Conservation (phyloP, 2,329 filamentous ascomycete species). For the Trichoderma koningii region DNA sequence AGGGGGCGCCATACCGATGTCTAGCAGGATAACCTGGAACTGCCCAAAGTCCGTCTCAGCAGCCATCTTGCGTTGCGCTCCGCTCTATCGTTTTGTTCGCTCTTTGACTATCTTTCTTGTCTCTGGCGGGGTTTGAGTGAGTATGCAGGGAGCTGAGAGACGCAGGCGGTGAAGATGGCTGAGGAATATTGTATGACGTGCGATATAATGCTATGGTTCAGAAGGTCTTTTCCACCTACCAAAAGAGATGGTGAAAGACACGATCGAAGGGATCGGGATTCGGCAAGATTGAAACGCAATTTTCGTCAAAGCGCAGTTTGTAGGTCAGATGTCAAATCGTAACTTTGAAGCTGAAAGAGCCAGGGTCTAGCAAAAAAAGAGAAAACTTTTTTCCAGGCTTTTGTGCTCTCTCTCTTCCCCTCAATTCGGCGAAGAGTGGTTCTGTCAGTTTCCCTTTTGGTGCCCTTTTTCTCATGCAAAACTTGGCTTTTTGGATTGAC, state of each 20-base stretch:
- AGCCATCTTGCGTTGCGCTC: conserved; percentile 6
- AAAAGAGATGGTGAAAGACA: not conserved
- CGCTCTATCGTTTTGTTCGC: not conserved
- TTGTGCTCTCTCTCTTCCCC: not conserved
- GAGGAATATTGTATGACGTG: conserved; percentile 6
- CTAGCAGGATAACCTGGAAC: conserved; percentile 41
- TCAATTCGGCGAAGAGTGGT: not conserved
- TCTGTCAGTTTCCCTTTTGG: not conserved
- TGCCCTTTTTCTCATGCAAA: not conserved
- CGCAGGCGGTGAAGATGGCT: conserved; percentile 17
- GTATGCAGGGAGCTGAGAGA: not conserved
- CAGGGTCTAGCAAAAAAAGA: not conserved
- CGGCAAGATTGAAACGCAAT: not conserved
- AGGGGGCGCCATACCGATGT: conserved; percentile 40
- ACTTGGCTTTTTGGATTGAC: not conserved
- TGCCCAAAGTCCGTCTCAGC: conserved; percentile 35
- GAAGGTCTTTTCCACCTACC: not conserved
- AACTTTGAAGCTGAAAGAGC: not conserved
- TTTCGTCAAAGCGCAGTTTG: not conserved
- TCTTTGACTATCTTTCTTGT: not conserved
- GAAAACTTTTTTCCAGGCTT: not conserved
- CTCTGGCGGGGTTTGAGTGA: not conserved
- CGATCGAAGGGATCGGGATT: not conserved
- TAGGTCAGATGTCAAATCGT: not conserved
- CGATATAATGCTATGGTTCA: not conserved